A percentile compares a stretch with the other conserved stretches of the same genome.
phyloP scores from a whole-genome alignment of 768 basidiomycete genomes.

The Naematelia aurantialba region DNA sequence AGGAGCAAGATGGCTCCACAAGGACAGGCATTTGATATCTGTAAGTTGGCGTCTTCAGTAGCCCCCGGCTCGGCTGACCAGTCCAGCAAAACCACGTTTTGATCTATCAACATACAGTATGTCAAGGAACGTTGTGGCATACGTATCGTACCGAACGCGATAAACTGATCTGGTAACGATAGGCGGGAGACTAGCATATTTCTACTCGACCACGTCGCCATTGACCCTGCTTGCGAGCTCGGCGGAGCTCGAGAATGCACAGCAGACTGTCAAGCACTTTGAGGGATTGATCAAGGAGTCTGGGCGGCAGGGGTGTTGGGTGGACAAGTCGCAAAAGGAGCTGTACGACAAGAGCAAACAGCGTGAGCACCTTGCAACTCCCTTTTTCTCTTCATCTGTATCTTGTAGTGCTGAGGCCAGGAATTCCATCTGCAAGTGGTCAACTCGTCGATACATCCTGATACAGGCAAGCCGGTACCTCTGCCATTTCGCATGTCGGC shows the following conservation, averaged over 20 bases:
- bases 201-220: slow-evolving; percentile 48
- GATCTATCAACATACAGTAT: slow-evolving; percentile 43
- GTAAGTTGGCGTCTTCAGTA: slow-evolving; percentile 14
- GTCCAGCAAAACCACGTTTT: slow-evolving; percentile 38
- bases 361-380: slow-evolving; percentile 21
- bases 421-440: slow-evolving; percentile 29
- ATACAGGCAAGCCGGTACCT: slow-evolving; percentile 52
- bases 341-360: slow-evolving; percentile 41
- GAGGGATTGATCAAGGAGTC: slow-evolving; percentile 43
- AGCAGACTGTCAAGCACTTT: slow-evolving; percentile 37
- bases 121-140: slow-evolving; percentile 1
- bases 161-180: not conserved
- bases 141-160: not conserved
- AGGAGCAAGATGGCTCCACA: not conserved
- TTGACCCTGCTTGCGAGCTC: slow-evolving; percentile 45
- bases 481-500: slow-evolving; percentile 53
- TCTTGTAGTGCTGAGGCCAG: not conserved
- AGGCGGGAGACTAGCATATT: slow-evolving; percentile 45
- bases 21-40: slow-evolving; percentile 26
- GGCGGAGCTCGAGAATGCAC: slow-evolving; percentile 35
- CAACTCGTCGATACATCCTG: slow-evolving; percentile 48
- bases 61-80: slow-evolving; percentile 2
- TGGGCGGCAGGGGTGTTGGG: slow-evolving; percentile 40
- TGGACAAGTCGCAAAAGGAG: slow-evolving; percentile 28
- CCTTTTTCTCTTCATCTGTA: not conserved